A percentile compares a stretch with the other conserved stretches of the same genome.
These are phyloP conservation scores for Periconia macrospinosa DNA, from an alignment of 2,329 filamentous ascomycete genomes.

Conservation along the genomic window DNA sequence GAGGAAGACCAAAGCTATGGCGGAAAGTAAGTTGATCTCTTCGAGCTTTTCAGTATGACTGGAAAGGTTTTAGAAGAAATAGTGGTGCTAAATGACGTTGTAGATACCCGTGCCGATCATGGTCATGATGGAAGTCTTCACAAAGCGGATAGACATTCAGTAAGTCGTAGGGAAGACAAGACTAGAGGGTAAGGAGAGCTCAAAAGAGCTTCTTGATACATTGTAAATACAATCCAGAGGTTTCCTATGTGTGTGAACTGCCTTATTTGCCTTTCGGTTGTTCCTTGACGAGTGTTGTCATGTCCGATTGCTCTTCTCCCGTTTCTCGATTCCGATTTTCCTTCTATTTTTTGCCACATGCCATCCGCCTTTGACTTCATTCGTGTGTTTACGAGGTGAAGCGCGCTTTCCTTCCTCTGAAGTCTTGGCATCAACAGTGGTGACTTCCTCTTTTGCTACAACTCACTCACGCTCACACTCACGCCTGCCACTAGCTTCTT, in stretches of 20 bases:
- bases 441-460: constrained; percentile 12
- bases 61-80: background rate
- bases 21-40: constrained; percentile 35
- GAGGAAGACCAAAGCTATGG: constrained; percentile 69
- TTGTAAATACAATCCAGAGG: constrained; percentile 31
- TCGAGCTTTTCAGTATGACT: no score
- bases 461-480: background rate
- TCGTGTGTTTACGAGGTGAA: background rate
- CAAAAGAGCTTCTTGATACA: constrained; percentile 17
- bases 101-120: constrained; percentile 52
- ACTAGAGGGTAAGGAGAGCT: background rate
- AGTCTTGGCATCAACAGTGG: constrained; percentile 20
- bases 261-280: no score
- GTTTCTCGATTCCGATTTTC: background rate
- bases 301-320: background rate
- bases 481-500: background rate
- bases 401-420: background rate
- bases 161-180: background rate
- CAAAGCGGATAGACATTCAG: background rate
- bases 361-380: background rate
- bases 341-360: background rate
- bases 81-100: constrained; percentile 13
- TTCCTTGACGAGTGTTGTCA: no score
- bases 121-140: constrained; percentile 31
- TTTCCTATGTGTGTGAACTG: constrained; percentile 13